A percentile compares a stretch with the other conserved stretches of the same genome.
Conservation (phyloP, 129 eudicot genomes). For the Flaveria linearis region DNA sequence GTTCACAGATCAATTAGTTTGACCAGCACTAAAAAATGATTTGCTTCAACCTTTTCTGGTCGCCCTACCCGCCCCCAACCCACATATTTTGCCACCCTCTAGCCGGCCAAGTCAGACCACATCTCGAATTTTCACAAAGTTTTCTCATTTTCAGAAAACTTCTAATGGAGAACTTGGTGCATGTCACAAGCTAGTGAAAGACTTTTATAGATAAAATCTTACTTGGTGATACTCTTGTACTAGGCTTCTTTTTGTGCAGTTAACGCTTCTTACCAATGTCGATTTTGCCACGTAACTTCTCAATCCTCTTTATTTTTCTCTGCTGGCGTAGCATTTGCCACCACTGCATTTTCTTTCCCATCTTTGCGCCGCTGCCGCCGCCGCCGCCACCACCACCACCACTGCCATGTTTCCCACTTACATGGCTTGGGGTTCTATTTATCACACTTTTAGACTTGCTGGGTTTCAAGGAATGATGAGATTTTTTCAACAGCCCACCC, state of each 20-base stretch:
- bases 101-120: background rate
- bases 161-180: background rate
- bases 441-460: slow-evolving; percentile 33
- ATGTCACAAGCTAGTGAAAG: background rate
- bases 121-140: background rate
- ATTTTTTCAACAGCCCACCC: slow-evolving; percentile 50
- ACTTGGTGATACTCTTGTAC: background rate
- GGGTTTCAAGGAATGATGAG: slow-evolving; percentile 38
- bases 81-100: background rate
- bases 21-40: no score
- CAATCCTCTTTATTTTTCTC: slow-evolving; percentile 42
- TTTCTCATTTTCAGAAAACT: background rate
- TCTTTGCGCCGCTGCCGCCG: slow-evolving; percentile 26
- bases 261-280: slow-evolving; percentile 26
- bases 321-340: slow-evolving; percentile 48
- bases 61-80: background rate
- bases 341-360: slow-evolving; percentile 47
- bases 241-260: background rate
- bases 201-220: background rate
- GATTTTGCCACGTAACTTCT: slow-evolving; percentile 47
- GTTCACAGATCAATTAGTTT: background rate
- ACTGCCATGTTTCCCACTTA: slow-evolving; percentile 8
- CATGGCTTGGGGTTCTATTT: background rate
- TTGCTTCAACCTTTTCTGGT: background rate
- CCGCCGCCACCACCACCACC: background rate